Evolutionary conservation across 345 rosid species (phyloP), one percentile per base, ranked within the genome.

Genomic region (Populus davidiana): DNA sequence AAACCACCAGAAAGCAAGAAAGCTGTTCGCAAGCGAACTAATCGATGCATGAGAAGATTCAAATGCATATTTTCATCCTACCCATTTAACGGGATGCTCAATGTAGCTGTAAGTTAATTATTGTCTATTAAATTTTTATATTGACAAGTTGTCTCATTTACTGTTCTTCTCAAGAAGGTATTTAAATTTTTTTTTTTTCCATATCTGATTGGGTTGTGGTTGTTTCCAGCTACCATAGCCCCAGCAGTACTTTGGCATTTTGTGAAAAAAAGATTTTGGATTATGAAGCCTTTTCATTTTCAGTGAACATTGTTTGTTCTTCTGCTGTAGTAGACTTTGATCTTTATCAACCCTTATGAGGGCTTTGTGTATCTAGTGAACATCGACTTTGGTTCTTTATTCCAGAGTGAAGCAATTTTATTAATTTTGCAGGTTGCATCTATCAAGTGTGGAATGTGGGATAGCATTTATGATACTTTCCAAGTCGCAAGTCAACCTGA

Each of bases 361-460:
- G 50, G 50, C 50, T 44, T 44, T 44, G 50, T 44, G 50, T 47
- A 12, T 47, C 50, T 47, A 3, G 50, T 47, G 50, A 47, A 9
- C 29, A 61, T 61, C 10, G 13, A 20, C 31, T 61, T 33, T 18
- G 14, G 25, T 7, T 61, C 65, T 61, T 25, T 8, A 21, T 8
- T 61, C 29, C 10, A 2, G 65, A 20, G 29, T 25, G 29, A 61
- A 61, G 65, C 29, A 8, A n/a, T 21, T 61, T 21, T n/a, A 25
- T 12, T 12, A 23, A 68, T 80, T 71, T 83, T 85, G 62, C 85
- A 95, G 99, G 94, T 95, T 76, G 75, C 83, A 72, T 91, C 99
- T 72, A 88, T 95, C 72, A 92, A 85, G 89, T 81, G 64, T 73
- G 97, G 96, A 74, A 86, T 87, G 88, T 93, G 94, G 89, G 96